Percentiles rank a stretch among this genome's conserved stretches.
Conservation (phyloP, 805 yeast genomes). For the Priceomyces castillae region DNA sequence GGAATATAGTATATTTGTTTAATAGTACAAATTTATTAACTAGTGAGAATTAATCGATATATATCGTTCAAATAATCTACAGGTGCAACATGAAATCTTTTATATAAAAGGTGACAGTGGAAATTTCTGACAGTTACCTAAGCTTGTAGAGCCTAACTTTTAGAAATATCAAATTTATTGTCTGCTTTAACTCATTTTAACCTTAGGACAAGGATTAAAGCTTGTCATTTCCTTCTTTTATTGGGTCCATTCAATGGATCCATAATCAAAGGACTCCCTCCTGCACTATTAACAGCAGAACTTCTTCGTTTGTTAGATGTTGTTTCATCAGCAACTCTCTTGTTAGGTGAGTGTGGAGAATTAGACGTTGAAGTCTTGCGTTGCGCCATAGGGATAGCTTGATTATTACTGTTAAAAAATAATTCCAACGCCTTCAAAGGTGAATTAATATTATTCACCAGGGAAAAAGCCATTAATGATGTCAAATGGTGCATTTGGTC, state of each 20-base stretch:
- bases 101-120: no score
- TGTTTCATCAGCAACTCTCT: constrained; percentile 9
- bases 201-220: neutral
- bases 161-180: no score
- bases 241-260: constrained; percentile 6
- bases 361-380: neutral
- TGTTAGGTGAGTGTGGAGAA: constrained; percentile 2
- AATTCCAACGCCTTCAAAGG: constrained; percentile 56
- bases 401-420: constrained; percentile 26
- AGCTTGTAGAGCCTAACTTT: no score
- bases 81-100: no score
- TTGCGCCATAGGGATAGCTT: constrained; percentile 6
- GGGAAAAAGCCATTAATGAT: constrained; percentile 60
- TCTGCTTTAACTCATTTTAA: neutral
- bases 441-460: constrained; percentile 44
- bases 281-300: constrained; percentile 1
- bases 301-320: constrained; percentile 13
- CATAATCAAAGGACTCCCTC: constrained; percentile 9
- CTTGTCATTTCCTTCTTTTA: constrained; percentile 11
- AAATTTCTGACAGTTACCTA: no score
- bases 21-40: no score
- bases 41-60: no score
- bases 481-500: constrained; percentile 74
- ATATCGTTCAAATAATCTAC: no score
- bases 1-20: no score